These are phyloP conservation scores for Nymphaea colorata DNA, from an alignment of 164 flowering plant species.

Conservation along the genomic window DNA sequence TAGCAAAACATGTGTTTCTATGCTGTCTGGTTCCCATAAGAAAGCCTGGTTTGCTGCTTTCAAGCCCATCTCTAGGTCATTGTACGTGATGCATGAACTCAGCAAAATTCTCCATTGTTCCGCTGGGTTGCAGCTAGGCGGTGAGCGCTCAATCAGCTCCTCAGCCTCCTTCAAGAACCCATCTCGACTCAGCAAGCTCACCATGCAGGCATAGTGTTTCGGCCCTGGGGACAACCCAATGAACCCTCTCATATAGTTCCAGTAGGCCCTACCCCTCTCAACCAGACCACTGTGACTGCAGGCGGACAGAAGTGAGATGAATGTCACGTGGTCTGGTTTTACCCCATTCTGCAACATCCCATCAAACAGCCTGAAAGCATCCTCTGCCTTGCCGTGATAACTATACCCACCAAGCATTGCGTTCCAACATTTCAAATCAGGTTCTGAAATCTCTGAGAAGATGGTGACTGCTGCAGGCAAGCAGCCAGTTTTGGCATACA, in stretches of 20 bases:
- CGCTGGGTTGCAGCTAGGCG: slow-evolving; percentile 18
- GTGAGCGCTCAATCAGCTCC: slow-evolving; percentile 37
- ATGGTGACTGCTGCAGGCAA: slow-evolving; percentile 36
- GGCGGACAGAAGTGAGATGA: slow-evolving; percentile 56
- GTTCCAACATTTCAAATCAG: slow-evolving; percentile 83
- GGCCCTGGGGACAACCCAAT: slow-evolving; percentile 22
- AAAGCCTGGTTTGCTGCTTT: slow-evolving; percentile 54
- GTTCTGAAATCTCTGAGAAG: slow-evolving; percentile 30
- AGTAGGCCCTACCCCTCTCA: slow-evolving; percentile 39
- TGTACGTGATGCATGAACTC: slow-evolving; percentile 42
- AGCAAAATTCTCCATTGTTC: slow-evolving; percentile 76
- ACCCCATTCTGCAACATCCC: slow-evolving; percentile 26
- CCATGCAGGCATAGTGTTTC: slow-evolving; percentile 87
- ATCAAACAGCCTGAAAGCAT: slow-evolving; percentile 41
- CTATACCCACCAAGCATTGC: slow-evolving; percentile 71
- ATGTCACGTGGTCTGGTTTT: slow-evolving; percentile 60
- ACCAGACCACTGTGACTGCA: slow-evolving; percentile 71
- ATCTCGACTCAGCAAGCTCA: slow-evolving; percentile 62
- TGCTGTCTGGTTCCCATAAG: slow-evolving; percentile 39
- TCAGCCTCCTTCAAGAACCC: slow-evolving; percentile 63
- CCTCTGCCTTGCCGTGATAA: slow-evolving; percentile 60
- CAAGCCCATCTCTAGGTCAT: slow-evolving; percentile 37
- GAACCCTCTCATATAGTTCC: slow-evolving; percentile 49
- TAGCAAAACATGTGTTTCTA: slow-evolving; percentile 47
- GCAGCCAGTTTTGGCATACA: slow-evolving; percentile 72